Evolutionary conservation across 805 yeast genomes (phyloP).

Genomic region (Lipomyces chichibuensis): DNA sequence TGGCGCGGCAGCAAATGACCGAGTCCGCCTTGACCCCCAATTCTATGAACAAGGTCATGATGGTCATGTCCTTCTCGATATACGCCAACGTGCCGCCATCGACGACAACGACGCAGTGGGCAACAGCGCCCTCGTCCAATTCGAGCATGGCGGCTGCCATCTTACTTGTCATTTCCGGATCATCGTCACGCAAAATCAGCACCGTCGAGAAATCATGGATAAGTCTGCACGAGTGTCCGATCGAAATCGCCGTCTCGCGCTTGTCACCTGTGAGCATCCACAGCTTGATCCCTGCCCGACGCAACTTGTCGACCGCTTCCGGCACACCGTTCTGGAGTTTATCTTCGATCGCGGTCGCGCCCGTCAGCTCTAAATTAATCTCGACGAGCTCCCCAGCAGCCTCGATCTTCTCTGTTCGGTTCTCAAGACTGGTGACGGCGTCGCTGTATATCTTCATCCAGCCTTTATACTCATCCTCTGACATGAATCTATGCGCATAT

Average conservation of each 20-base stretch:
- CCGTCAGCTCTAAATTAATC: conserved; percentile 65
- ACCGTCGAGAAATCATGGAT: conserved; percentile 93
- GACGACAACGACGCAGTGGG: conserved; percentile 91
- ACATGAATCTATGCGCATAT: conserved; percentile 77
- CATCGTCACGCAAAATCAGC: conserved; percentile 60
- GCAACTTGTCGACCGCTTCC: conserved; percentile 85
- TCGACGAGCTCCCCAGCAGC: conserved; percentile 75
- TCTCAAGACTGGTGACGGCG: conserved; percentile 74
- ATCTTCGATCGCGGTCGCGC: conserved; percentile 97
- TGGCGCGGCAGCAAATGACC: conserved; percentile 92
- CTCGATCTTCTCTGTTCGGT: conserved; percentile 70
- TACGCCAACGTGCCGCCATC: conserved; percentile 86
- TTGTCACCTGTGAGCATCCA: conserved; percentile 99
- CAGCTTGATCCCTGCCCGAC: conserved; percentile 89
- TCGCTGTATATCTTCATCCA: conserved; percentile 72
- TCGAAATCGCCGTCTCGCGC: conserved; percentile 95
- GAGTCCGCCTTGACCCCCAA: conserved; percentile 86
- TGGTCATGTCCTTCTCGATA: conserved; percentile 71
- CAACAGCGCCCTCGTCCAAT: conserved; percentile 71
- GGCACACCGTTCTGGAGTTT: conserved; percentile 97
- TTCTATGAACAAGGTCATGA: conserved; percentile 77
- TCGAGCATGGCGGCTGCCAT: conserved; percentile 78
- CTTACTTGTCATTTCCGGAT: conserved; percentile 63
- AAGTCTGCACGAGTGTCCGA: conserved; percentile 91
- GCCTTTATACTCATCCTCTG: conserved; percentile 56